Evolutionary conservation across 805 yeast species (phyloP).

Genomic region (Candida loeiensis): DNA sequence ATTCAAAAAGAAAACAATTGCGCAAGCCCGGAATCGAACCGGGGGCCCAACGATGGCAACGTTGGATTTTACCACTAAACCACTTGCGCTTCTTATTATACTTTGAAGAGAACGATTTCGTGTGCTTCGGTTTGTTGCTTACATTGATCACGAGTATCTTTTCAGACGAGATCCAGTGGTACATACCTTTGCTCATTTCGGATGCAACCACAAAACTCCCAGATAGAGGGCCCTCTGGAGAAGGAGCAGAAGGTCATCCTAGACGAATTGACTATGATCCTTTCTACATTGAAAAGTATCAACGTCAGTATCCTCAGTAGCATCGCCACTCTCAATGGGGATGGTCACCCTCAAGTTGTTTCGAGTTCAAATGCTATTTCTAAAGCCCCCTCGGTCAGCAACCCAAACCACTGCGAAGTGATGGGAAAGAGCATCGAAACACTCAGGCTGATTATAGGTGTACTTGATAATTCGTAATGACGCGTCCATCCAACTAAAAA

Average conservation of each 20-base stretch:
- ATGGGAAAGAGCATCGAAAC: conserved; percentile 17
- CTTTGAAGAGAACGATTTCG: too few species aligned
- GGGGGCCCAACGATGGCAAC: conserved; percentile 3
- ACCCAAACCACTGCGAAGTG: conserved; percentile 14
- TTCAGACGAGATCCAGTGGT: too few species aligned
- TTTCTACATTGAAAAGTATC: conserved; percentile 29
- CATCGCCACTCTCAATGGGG: conserved; percentile 19
- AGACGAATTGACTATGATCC: conserved; percentile 32
- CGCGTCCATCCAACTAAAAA: neutral
- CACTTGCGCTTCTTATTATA: conserved; percentile 2
- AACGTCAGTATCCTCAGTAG: conserved; percentile 25
- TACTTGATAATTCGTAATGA: conserved; percentile 6
- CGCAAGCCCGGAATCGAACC: conserved; percentile 5
- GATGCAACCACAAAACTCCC: too few species aligned
- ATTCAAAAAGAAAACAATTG: neutral
- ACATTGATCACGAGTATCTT: too few species aligned
- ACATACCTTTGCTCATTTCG: too few species aligned
- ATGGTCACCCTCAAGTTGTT: neutral
- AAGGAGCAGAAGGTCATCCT: conserved; percentile 15
- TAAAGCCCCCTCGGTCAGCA: too few species aligned
- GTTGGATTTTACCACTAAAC: conserved; percentile 4
- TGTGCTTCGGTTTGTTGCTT: too few species aligned
- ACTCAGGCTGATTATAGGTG: conserved; percentile 14
- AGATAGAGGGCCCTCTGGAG: too few species aligned
- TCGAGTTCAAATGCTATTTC: neutral